A percentile compares a stretch with the other conserved stretches of the same genome.
Conservation (phyloP, 306 rosid species). For the Malus fusca region DNA sequence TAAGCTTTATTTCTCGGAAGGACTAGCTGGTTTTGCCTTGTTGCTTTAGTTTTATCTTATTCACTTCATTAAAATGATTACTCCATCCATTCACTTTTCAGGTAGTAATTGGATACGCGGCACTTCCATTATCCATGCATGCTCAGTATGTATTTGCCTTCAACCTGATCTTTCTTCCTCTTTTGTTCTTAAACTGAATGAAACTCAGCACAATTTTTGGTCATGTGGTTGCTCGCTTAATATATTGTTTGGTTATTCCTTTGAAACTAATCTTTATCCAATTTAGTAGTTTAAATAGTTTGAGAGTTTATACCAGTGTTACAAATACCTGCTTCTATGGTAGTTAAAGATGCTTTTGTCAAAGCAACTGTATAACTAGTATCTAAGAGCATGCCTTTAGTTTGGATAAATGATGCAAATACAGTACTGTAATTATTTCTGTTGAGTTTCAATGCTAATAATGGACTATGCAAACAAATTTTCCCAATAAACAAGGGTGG, state of each 20-base stretch:
- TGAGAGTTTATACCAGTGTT: not conserved
- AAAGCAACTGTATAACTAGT: not conserved
- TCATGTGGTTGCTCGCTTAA: constrained; percentile 8
- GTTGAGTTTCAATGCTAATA: not conserved
- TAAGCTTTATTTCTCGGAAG: constrained; percentile 2
- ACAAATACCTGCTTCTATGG: not conserved
- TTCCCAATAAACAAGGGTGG: not conserved
- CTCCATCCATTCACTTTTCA: constrained; percentile 32
- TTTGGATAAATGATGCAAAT: not conserved
- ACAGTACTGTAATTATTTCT: not conserved
- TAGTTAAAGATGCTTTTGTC: not conserved
- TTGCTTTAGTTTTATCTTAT: constrained; percentile 3
- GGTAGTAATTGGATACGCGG: constrained; percentile 84
- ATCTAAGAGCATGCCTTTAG: not conserved
- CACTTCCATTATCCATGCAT: constrained; percentile 88
- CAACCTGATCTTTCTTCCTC: constrained; percentile 17
- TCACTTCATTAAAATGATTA: constrained; percentile 17
- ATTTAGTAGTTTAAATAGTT: not conserved
- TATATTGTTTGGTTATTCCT: not conserved
- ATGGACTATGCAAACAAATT: not conserved
- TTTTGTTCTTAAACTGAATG: constrained; percentile 1
- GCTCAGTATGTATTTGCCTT: constrained; percentile 70
- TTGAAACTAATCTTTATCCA: not conserved
- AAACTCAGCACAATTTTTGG: not conserved
- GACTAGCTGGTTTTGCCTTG: not conserved